Evolutionary conservation across 2,329 filamentous ascomycete species (phyloP), one percentile per base, ranked within the genome.

Genomic region (Xylaria multiplex): DNA sequence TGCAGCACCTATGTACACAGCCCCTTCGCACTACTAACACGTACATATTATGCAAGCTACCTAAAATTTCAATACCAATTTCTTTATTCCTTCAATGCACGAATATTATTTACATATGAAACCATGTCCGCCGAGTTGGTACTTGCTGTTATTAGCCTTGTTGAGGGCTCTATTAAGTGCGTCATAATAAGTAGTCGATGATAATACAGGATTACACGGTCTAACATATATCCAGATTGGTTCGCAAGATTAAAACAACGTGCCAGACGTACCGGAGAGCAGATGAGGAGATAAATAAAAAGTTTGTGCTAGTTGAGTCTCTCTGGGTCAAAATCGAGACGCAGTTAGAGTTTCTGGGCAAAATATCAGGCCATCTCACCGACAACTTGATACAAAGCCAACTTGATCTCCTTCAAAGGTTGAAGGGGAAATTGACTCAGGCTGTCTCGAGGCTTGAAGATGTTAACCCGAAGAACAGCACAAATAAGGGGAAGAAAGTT

Each of bases 361-460:
- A 55, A 13, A 64, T 64, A 59, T 59, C 56, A 3, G n/a, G 46
- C 5, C 62, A 64, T 14, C 62, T 64, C n/a, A 58, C 48, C 22
- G 55, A 64, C 32, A 55, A 64, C 13, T 35, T 64, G 16, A 14
- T 59, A 22, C 55, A 59, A 49, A 64, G 62, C 42, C 55, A 64
- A 16, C 56, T 64, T 13, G 48, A 59, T 13, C 56, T 64, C 22
- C 55, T 64, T 43, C 62, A 59, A 5, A 59, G 19, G 13, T n/a
- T 64, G 35, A 59, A 59, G 16, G 62, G 62, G 2, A 64, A 54
- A 46, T 13, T 64, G 13, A 42, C 43, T 9, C 62, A 59, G n/a
- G 49, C 56, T 4, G 42, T 37, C 35, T 59, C 55, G 16, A 49
- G 40, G 4, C 48, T 64, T 14, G 62, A 59, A 55, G 55, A 14